Evolutionary conservation across 2,329 filamentous ascomycete species (phyloP), one percentile per base, ranked within the genome.

Genomic region (Lithohypha guttulata): DNA sequence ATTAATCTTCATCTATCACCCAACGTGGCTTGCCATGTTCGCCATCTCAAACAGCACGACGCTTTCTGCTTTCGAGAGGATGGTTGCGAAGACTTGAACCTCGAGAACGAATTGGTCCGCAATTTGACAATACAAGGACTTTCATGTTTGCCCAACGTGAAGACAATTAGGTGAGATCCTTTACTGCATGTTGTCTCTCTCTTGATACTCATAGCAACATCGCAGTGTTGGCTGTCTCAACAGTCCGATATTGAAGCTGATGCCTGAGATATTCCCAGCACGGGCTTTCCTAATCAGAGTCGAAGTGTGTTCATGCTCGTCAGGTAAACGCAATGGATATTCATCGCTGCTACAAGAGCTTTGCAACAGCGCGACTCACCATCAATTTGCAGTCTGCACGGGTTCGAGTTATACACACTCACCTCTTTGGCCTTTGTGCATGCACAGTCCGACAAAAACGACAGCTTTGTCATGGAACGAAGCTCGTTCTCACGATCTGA

Each of bases 21-120:
- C 3, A 23, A 13, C 14, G 25, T 39, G 14, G 35, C 35, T 23
- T 28, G 32, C 19, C 15, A 44, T 49, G 31, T 42, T 43, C 26
- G 46, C 41, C 34, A 41, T 23, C 11, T 26, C 31, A 9, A 29
- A 26, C 34, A 37, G 18, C 8, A 39, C 27, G 35, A 39, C 17
- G 17, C 11, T 19, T 17, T 19, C 17, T 11, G n/a, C 20, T 14
- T 17, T 14, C 11, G 6, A 4, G 35, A 39, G 7, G 22, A 39
- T 22, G 35, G 19, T 21, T 9, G 17, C 20, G 35, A 39, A 22
- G 18, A 30, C 15, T 19, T 39, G 11, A 30, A 23, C 8, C 27
- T 39, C 2, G 25, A n/a, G 9, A 39, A 39, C 17, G 35, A 39
- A 18, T 14, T 39, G 9, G 35, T 39, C 26, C 30, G n/a, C 19